A percentile compares a stretch with the other conserved stretches of the same genome.
These are phyloP conservation scores for Heliamphora exappendiculata DNA, from an alignment of 148 eudicot genomes.

Conservation along the genomic window DNA sequence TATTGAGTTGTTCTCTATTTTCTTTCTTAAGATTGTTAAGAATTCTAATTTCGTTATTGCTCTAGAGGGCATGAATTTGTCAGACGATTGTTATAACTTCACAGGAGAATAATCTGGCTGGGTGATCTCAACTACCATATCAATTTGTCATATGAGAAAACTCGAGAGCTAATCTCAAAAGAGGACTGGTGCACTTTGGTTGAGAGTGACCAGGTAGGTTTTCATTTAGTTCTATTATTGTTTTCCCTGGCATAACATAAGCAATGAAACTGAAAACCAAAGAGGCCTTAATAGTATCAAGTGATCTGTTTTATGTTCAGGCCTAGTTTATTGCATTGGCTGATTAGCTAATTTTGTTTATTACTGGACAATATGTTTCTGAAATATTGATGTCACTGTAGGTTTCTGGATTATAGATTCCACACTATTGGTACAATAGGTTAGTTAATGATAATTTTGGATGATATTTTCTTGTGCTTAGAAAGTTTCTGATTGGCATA, in stretches of 20 bases:
- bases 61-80: neutral
- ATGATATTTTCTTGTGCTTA: neutral
- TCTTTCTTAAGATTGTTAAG: neutral
- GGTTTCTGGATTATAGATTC: neutral
- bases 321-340: neutral
- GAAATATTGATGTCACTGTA: neutral
- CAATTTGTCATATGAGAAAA: conserved; percentile 65
- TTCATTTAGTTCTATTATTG: neutral
- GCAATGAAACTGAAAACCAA: neutral
- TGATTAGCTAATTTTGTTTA: neutral
- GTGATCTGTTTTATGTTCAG: neutral
- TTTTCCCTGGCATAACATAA: too few species aligned
- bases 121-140: conserved; percentile 93
- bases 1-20: neutral
- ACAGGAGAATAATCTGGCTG: conserved; percentile 86
- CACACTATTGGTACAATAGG: neutral
- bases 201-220: conserved; percentile 72
- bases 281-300: neutral
- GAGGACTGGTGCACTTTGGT: conserved; percentile 67
- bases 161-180: conserved; percentile 59
- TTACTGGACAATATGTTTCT: neutral
- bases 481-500: neutral
- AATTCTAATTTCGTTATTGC: neutral
- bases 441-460: neutral
- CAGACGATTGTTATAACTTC: neutral